Percentiles rank a stretch among this genome's conserved stretches.
Conservation (phyloP, 495 filamentous ascomycete genomes). For the Parathielavia appendiculata region DNA sequence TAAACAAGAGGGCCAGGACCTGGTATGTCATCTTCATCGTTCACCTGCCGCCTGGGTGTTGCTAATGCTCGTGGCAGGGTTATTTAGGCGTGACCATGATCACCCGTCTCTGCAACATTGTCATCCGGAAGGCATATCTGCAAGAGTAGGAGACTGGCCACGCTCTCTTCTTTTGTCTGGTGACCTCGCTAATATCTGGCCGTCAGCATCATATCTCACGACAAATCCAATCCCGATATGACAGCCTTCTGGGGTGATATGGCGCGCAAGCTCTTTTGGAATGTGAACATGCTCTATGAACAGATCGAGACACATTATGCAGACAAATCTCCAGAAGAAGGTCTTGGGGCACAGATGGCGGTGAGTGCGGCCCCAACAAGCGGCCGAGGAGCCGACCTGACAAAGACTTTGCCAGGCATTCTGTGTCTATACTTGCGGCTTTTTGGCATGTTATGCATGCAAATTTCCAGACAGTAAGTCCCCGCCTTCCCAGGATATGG, state of each 20-base stretch:
- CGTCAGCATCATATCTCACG: slow-evolving; percentile 39
- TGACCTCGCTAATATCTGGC: background rate
- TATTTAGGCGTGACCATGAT: slow-evolving; percentile 49
- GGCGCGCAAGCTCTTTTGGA: slow-evolving; percentile 44
- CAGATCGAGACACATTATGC: slow-evolving; percentile 45
- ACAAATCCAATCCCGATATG: slow-evolving; percentile 33
- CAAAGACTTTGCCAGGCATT: slow-evolving; percentile 33
- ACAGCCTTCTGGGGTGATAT: slow-evolving; percentile 40
- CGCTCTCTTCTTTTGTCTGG: background rate
- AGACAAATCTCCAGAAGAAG: slow-evolving; percentile 37
- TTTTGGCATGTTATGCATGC: slow-evolving; percentile 43
- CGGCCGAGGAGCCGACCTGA: slow-evolving; percentile 4
- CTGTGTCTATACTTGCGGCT: slow-evolving; percentile 48
- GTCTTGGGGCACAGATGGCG: slow-evolving; percentile 48
- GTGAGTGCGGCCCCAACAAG: slow-evolving; percentile 23
- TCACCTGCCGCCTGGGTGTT: background rate
- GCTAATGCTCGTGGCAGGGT: slow-evolving; percentile 27
- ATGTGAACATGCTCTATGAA: slow-evolving; percentile 42
- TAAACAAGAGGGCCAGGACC: slow-evolving; percentile 39
- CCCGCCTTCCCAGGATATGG: background rate
- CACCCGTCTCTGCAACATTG: slow-evolving; percentile 47
- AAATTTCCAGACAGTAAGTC: slow-evolving; percentile 43
- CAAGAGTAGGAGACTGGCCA: slow-evolving; percentile 35
- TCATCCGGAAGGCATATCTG: slow-evolving; percentile 45
- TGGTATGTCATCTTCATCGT: slow-evolving; percentile 25